Base-by-base conservation (phyloP, 2,329 filamentous ascomycete genomes). In the Aspergillus bombycis region DNA sequence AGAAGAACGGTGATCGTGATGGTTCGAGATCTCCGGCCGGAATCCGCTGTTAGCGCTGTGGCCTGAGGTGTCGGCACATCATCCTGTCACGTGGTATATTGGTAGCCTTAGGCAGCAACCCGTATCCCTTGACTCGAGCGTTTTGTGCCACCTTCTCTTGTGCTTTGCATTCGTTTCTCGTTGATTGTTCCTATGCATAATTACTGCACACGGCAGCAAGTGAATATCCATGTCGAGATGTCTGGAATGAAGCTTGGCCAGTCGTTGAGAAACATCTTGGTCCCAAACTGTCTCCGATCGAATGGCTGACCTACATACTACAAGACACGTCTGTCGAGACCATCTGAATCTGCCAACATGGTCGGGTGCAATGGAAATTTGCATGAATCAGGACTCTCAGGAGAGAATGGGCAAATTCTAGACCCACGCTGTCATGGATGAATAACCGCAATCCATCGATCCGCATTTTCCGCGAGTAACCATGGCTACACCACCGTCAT, bases 21-120 rank as follows among this genome's bases (percentile, higher is more conserved):
- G 57, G 50, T 58, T 58, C 56, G 52, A 52, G 63, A 61, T 65
- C 64, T 65, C 57, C 62, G 62, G 60, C 67, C 62, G 63, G n/a
- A 34, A 54, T 38, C 30, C 52, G 30, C 28, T 34, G 48, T 68
- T 75, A 72, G 69, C 3, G 54, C 61, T 14, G 0, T 26, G 48
- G 62, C 62, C 65, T 68, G 34, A 65, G 65, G 65, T 60, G 36
- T 30, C 14, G 0, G 12, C 0, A n/a, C 1, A 14, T 1, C 7
- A 4, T 10, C 2, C 14, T 3, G 34, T 66, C 65, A 68, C 66
- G 63, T 66, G 67, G 0, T 55, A 1, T 2, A 0, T 7, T 53
- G 34, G 19, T n/a, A 12, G 52, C 52, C 52, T 55, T 3, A 26
- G 52, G 52, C 52, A 55, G 34, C 8, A 21, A n/a, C 2, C 8